phyloP scores from a whole-genome alignment of 352 stramenopile genomes.

The Pythium inflatum region DNA sequence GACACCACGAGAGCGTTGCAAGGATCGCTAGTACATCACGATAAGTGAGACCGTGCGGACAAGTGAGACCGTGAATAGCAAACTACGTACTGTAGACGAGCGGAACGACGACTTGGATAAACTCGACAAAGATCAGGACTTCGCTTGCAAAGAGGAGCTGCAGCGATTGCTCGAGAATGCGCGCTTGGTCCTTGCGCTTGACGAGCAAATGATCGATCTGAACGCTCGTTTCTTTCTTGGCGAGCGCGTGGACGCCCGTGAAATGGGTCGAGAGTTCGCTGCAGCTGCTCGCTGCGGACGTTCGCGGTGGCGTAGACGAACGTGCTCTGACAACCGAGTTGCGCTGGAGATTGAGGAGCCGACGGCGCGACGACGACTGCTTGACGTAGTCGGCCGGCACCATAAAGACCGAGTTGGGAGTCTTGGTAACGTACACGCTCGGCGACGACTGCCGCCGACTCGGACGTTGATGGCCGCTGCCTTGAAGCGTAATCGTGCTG shows the following conservation, averaged over 20 bases:
- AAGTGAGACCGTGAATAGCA: conserved; percentile 9
- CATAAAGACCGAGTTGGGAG: no score
- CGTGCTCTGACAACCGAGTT: no score
- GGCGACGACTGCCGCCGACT: no score
- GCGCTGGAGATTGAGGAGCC: no score
- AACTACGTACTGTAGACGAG: conserved; percentile 20
- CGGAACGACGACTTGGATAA: conserved; percentile 26
- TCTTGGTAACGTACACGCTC: no score
- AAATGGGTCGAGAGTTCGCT: background rate
- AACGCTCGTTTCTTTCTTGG: background rate
- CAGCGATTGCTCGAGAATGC: conserved; percentile 26
- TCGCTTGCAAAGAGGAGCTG: conserved; percentile 27
- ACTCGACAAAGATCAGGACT: conserved; percentile 36
- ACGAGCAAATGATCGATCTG: conserved; percentile 19
- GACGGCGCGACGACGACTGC: background rate
- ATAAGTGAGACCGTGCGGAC: conserved; percentile 13
- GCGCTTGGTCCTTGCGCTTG: conserved; percentile 20
- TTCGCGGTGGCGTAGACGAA: no score
- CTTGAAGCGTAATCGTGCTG: background rate
- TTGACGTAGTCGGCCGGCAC: background rate
- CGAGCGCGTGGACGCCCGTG: background rate
- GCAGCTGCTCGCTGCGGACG: background rate
- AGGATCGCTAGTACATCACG: background rate
- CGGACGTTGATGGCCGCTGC: background rate
- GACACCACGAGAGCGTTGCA: no score